phyloP scores from a whole-genome alignment of 148 eudicot species.

The Cornus controversa region DNA sequence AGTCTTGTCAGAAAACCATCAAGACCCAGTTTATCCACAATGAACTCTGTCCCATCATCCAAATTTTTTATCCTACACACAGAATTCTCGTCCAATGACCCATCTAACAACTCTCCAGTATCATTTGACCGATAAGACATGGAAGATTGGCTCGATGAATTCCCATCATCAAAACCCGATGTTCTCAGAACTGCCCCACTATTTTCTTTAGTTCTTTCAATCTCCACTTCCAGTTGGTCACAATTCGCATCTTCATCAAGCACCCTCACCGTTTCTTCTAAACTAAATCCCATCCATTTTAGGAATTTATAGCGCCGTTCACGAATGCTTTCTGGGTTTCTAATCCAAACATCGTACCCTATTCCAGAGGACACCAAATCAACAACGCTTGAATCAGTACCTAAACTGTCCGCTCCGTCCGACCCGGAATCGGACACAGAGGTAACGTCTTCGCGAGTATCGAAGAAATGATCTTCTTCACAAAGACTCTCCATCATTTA shows the following conservation, averaged over 20 bases:
- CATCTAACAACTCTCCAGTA: conserved; percentile 25
- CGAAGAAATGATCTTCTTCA: conserved; percentile 57
- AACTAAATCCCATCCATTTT: conserved; percentile 50
- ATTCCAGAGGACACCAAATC: conserved; percentile 26
- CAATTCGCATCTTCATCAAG: conserved; percentile 17
- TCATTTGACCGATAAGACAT: conserved; percentile 33
- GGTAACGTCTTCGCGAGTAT: conserved; percentile 58
- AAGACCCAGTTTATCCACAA: conserved; percentile 20
- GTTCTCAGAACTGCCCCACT: conserved; percentile 39
- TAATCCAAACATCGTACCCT: conserved; percentile 61
- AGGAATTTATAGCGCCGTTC: conserved; percentile 64
- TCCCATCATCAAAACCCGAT: conserved; percentile 27
- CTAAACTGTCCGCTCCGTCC: conserved; percentile 9
- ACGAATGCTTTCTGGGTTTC: conserved; percentile 50
- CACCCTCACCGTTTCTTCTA: conserved; percentile 21
- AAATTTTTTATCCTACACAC: conserved; percentile 16
- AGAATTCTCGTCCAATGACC: not conserved
- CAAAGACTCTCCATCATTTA: conserved; percentile 46
- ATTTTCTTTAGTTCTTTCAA: conserved; percentile 26
- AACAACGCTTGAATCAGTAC: not conserved
- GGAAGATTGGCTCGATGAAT: conserved; percentile 46
- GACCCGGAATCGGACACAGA: conserved; percentile 11
- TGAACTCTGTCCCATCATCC: conserved; percentile 19
- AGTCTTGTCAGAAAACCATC: conserved; percentile 8
- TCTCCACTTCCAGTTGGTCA: conserved; percentile 25